Conservation (phyloP, 2,329 filamentous ascomycete species). For the Sphaerulina vaccinii region DNA sequence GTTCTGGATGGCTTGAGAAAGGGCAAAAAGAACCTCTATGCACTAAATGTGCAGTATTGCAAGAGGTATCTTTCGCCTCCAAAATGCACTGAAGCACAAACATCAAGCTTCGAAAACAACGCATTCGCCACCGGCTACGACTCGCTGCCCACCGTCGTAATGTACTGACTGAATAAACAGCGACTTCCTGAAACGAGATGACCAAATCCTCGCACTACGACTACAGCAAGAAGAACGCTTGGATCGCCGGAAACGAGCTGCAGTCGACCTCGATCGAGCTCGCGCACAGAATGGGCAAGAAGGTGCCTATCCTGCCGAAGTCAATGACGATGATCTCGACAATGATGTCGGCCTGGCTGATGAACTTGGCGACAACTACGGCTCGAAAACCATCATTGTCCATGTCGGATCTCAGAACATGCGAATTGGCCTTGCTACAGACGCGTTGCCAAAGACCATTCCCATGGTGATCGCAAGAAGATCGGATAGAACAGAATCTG, state of each 20-base stretch:
- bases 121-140: background rate
- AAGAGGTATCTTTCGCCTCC: constrained; percentile 30
- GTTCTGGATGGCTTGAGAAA: constrained; percentile 35
- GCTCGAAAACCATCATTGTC: constrained; percentile 90
- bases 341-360: constrained; percentile 59
- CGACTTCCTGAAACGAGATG: constrained; percentile 97
- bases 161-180: constrained; percentile 47
- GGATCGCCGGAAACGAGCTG: constrained; percentile 78
- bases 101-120: background rate
- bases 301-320: constrained; percentile 39
- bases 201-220: constrained; percentile 86
- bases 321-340: constrained; percentile 34
- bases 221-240: constrained; percentile 83
- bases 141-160: background rate
- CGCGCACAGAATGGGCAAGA: constrained; percentile 69
- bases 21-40: constrained; percentile 38
- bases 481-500: constrained; percentile 75
- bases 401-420: constrained; percentile 95
- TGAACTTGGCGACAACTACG: constrained; percentile 61
- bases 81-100: background rate
- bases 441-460: constrained; percentile 89
- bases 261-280: constrained; percentile 83
- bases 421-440: constrained; percentile 90
- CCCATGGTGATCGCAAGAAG: constrained; percentile 88
- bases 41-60: constrained; percentile 38